Evolutionary conservation across 2,329 filamentous ascomycete genomes (phyloP).

Genomic region (Aphanoascus verrucosus): DNA sequence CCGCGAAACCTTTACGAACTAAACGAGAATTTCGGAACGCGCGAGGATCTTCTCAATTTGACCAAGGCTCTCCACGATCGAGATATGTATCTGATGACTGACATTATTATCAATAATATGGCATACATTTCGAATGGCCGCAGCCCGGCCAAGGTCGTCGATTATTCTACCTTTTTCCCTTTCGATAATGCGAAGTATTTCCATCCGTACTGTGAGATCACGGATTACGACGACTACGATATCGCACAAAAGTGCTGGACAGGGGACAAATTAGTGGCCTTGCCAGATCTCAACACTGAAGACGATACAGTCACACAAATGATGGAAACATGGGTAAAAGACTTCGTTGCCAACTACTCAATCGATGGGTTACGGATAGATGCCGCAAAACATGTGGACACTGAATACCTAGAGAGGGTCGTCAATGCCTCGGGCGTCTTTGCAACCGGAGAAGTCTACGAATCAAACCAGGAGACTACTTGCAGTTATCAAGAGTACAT

Average conservation of each 20-base stretch:
- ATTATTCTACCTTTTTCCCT: slow-evolving; percentile 44
- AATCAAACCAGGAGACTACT: slow-evolving; percentile 29
- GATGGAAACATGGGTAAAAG: slow-evolving; percentile 50
- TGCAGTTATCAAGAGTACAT: slow-evolving; percentile 37
- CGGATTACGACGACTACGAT: slow-evolving; percentile 36
- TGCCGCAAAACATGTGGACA: slow-evolving; percentile 39
- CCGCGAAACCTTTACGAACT: slow-evolving; percentile 38
- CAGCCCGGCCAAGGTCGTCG: slow-evolving; percentile 45
- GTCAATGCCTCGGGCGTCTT: slow-evolving; percentile 33
- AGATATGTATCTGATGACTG: slow-evolving; percentile 45
- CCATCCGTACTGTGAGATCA: slow-evolving; percentile 47
- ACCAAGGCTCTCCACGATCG: slow-evolving; percentile 36
- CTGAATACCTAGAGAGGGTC: slow-evolving; percentile 34
- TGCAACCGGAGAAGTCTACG: slow-evolving; percentile 39
- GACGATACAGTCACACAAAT: slow-evolving; percentile 39
- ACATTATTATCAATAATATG: slow-evolving; percentile 43
- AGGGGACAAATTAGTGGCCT: slow-evolving; percentile 37
- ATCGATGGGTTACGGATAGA: slow-evolving; percentile 46
- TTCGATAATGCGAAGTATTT: slow-evolving; percentile 50
- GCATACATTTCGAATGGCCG: slow-evolving; percentile 19
- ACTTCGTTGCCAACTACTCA: slow-evolving; percentile 49
- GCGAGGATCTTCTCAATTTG: slow-evolving; percentile 38
- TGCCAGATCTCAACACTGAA: slow-evolving; percentile 54
- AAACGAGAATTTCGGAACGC: slow-evolving; percentile 42
- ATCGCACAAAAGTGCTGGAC: slow-evolving; percentile 44